A percentile compares a stretch with the other conserved stretches of the same genome.
Evolutionary conservation across 306 rosid species (phyloP).

Genomic region (Quercus mongolica): DNA sequence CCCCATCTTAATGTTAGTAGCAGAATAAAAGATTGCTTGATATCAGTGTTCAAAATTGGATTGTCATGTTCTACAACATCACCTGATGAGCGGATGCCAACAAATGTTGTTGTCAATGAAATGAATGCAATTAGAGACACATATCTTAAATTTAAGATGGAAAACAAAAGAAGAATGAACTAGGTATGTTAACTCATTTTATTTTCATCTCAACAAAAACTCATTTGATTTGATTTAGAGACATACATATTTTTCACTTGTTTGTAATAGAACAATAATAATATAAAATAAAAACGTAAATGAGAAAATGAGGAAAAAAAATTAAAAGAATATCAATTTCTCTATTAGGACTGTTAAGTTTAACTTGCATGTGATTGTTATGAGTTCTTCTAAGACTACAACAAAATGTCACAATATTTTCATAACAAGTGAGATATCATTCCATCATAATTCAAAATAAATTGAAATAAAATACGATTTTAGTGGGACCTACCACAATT

Average conservation of each 20-base stretch:
- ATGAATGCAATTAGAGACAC: conserved; percentile 22
- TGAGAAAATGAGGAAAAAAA: too few relatives aligned
- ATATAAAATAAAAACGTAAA: not conserved
- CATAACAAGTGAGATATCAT: too few relatives aligned
- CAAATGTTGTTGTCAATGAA: conserved; percentile 26
- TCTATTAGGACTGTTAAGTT: not conserved
- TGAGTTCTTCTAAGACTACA: too few relatives aligned
- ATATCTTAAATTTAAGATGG: not conserved
- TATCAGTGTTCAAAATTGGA: conserved; percentile 40
- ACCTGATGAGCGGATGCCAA: conserved; percentile 27
- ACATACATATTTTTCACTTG: not conserved
- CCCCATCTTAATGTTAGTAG: not conserved
- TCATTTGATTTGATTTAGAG: not conserved
- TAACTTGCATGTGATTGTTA: not conserved
- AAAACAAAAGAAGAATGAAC: not conserved
- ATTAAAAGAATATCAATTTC: not conserved
- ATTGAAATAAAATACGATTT: too few relatives aligned
- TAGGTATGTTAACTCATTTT: not conserved
- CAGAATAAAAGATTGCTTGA: conserved; percentile 30
- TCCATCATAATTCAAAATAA: too few relatives aligned
- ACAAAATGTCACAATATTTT: too few relatives aligned
- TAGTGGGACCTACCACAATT: too few relatives aligned
- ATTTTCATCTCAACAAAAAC: not conserved
- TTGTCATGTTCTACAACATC: conserved; percentile 36
- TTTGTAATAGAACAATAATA: not conserved